Percentiles rank a stretch among this genome's conserved stretches.
Evolutionary conservation across 345 rosid genomes (phyloP).

Genomic region (Bruguiera parviflora): DNA sequence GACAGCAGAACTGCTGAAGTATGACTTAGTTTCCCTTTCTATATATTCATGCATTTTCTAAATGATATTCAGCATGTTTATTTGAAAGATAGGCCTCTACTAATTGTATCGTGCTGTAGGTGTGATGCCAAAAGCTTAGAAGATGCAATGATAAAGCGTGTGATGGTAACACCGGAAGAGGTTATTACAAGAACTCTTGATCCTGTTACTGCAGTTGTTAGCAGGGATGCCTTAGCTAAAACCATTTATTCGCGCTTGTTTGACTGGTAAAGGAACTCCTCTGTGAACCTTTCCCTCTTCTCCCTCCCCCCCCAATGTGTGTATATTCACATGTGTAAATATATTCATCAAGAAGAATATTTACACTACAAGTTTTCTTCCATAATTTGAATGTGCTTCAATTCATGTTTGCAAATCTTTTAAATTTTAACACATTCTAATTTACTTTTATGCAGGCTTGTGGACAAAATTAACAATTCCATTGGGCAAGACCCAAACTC

Average conservation of each 20-base stretch:
- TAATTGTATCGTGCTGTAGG: slow-evolving; percentile 37
- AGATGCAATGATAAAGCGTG: slow-evolving; percentile 95
- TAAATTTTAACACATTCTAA: slow-evolving; percentile 1
- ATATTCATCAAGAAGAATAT: too few species aligned
- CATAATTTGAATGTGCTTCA: not conserved
- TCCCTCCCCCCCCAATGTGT: not conserved
- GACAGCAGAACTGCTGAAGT: slow-evolving; percentile 91
- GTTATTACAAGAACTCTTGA: slow-evolving; percentile 94
- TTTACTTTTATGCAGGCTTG: slow-evolving; percentile 63
- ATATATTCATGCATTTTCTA: slow-evolving; percentile 15
- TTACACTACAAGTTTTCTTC: too few species aligned
- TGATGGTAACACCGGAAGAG: slow-evolving; percentile 99
- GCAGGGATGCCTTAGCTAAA: slow-evolving; percentile 98
- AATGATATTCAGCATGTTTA: slow-evolving; percentile 1
- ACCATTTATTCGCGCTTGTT: slow-evolving; percentile 93
- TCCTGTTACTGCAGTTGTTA: slow-evolving; percentile 72
- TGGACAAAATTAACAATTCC: slow-evolving; percentile 83
- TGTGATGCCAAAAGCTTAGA: slow-evolving; percentile 89
- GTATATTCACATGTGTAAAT: too few species aligned
- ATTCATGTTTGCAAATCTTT: slow-evolving; percentile 9
- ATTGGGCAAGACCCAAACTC: slow-evolving; percentile 99
- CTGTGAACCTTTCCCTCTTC: not conserved
- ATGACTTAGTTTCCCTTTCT: slow-evolving; percentile 25
- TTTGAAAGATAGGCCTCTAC: slow-evolving; percentile 16
- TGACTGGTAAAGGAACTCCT: slow-evolving; percentile 69